phyloP scores from a whole-genome alignment of 352 stramenopile genomes.

The Globisporangium sylvaticum region DNA sequence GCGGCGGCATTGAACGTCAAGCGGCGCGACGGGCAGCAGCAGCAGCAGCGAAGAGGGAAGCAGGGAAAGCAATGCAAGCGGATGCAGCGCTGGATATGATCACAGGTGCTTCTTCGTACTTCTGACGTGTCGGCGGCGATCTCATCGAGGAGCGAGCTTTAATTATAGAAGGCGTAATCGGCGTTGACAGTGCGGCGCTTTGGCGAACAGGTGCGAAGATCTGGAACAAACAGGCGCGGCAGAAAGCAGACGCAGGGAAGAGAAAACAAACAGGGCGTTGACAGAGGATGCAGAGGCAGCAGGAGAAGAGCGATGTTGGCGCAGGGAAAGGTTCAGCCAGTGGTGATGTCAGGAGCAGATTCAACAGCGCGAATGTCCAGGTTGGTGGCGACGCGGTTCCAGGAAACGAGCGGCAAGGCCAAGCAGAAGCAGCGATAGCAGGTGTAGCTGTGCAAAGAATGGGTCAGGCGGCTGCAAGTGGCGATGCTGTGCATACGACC shows the following conservation, averaged over 20 bases:
- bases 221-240: neutral
- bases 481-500: neutral
- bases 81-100: neutral
- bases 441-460: neutral
- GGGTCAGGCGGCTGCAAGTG: neutral
- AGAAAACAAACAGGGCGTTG: neutral
- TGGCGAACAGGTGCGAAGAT: neutral
- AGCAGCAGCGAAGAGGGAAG: neutral
- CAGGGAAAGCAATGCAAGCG: neutral
- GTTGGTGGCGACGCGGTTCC: neutral
- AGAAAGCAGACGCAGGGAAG: neutral
- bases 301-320: neutral
- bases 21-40: neutral
- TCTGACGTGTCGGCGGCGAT: neutral
- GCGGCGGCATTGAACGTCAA: neutral
- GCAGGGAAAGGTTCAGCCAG: neutral
- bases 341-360: neutral
- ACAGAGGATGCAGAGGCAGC: neutral
- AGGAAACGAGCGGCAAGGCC: neutral
- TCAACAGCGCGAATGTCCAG: neutral
- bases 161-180: conserved; percentile 2
- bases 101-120: neutral
- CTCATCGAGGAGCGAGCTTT: neutral
- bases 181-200: neutral
- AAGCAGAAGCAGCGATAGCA: neutral